Base-by-base conservation (phyloP, 768 basidiomycete species). In the Mycena rebaudengoi region DNA sequence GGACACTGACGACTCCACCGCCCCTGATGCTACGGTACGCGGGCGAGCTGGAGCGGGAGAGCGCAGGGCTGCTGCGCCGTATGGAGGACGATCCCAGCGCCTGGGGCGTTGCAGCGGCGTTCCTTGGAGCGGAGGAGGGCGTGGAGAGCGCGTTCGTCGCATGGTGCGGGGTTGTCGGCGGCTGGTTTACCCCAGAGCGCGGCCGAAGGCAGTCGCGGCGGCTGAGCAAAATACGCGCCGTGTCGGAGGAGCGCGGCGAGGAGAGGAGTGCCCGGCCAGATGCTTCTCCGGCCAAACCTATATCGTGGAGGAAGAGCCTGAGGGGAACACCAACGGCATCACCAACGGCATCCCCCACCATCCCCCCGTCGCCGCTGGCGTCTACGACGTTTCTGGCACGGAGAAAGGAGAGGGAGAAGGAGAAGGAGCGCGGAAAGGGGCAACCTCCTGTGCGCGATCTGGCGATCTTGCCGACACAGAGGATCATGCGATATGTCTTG, bases 401-500 rank as follows among this genome's bases (percentile, higher is more conserved):
- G 7, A 18, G 32, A n/a, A 21, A 35, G 49, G 32, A 32, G 30
- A 32, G 20, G 43, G 43, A 44, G 26, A 26, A 18, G 8, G 25
- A 23, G 53, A 33, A 21, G 20, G 25, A 6, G 10, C 25, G 11
- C n/a, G 20, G 10, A 11, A 48, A 62, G 21, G 14, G 44, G 21
- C 55, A 52, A 39, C 75, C 74, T 2, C 60, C 72, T 32, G 80
- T 88, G n/a, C 77, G 87, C 51, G 89, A 91, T 64, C 74, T 91
- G 10, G 89, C 87, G 2, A 90, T 91, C 64, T 75, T 87, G 61
- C 89, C 89, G 13, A 84, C 85, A 11, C 89, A 91, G 72, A 77
- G 89, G 29, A 81, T 89, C n/a, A 86, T 85, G 78, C 80, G 89
- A 65, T 91, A 91, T 70, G 89, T 88, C 5, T 64, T 91, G 40